These are phyloP conservation scores for Hyaloperonospora arabidopsidis DNA, from an alignment of 352 stramenopile species.

Conservation along the genomic window DNA sequence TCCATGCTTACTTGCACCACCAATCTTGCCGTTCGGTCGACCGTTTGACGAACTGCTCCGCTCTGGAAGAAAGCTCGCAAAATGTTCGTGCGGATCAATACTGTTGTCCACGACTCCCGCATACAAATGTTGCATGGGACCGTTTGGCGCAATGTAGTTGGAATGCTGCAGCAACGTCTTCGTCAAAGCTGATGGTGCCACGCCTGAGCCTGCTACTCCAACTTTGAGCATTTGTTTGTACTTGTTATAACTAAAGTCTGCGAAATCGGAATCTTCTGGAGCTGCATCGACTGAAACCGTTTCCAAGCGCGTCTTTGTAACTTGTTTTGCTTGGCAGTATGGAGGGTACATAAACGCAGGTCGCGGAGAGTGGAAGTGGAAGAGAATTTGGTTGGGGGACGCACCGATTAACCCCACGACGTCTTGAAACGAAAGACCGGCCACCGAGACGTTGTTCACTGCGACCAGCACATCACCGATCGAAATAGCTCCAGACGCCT, in stretches of 20 bases:
- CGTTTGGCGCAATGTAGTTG: constrained; percentile 68
- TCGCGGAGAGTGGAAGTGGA: constrained; percentile 76
- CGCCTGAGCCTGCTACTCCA: constrained; percentile 29
- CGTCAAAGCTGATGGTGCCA: constrained; percentile 25
- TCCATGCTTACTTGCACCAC: constrained; percentile 9
- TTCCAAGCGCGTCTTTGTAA: constrained; percentile 39
- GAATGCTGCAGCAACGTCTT: constrained; percentile 35
- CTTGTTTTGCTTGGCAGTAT: constrained; percentile 55
- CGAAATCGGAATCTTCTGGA: constrained; percentile 39
- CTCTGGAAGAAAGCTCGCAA: constrained; percentile 74
- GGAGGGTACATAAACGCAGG: constrained; percentile 57
- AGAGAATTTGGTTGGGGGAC: constrained; percentile 58
- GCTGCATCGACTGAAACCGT: constrained; percentile 32
- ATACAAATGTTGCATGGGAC: constrained; percentile 84
- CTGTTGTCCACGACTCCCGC: constrained; percentile 84
- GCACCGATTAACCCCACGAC: constrained; percentile 64
- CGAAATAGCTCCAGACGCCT: constrained; percentile 67
- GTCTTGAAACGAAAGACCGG: constrained; percentile 57
- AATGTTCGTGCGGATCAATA: constrained; percentile 85
- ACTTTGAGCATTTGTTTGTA: constrained; percentile 62
- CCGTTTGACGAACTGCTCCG: constrained; percentile 10
- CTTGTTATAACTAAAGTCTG: constrained; percentile 63
- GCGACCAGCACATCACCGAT: constrained; percentile 64
- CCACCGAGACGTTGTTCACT: constrained; percentile 66
- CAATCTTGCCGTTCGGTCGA: constrained; percentile 7